A percentile compares a stretch with the other conserved stretches of the same genome.
Conservation (phyloP, 345 rosid genomes). For the Melaleuca quinquenervia region DNA sequence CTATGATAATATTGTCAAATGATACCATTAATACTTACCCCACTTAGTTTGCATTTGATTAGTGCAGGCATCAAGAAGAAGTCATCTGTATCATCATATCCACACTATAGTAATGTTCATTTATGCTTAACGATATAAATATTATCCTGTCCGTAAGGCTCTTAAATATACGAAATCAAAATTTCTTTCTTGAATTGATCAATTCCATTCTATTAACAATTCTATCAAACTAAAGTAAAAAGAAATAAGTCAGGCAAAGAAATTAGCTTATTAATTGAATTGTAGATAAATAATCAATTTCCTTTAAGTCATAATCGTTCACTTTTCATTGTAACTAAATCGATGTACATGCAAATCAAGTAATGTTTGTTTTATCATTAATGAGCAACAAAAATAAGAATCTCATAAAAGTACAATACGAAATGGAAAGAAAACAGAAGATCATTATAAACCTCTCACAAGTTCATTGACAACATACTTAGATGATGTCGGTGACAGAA, state of each 20-base stretch:
- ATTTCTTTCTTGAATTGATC: neutral
- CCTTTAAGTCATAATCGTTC: neutral
- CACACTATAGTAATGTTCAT: neutral
- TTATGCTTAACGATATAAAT: neutral
- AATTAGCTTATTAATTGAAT: neutral
- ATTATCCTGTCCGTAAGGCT: neutral
- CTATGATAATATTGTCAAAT: neutral
- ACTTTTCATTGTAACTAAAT: neutral
- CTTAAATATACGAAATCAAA: neutral
- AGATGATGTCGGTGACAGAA: neutral
- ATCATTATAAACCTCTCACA: too few relatives aligned
- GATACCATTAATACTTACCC: neutral
- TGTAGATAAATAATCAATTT: neutral
- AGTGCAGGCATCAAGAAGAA: neutral
- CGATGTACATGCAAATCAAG: neutral
- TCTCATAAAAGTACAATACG: neutral
- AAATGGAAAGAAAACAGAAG: neutral
- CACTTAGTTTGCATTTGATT: neutral
- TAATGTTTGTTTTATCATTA: neutral
- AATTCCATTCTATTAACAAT: neutral
- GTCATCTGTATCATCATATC: neutral
- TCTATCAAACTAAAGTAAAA: neutral
- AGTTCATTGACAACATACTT: neutral
- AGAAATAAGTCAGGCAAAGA: neutral
- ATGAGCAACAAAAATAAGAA: neutral